phyloP scores from a whole-genome alignment of 2,329 filamentous ascomycete species.

The Pseudogymnoascus sp. region DNA sequence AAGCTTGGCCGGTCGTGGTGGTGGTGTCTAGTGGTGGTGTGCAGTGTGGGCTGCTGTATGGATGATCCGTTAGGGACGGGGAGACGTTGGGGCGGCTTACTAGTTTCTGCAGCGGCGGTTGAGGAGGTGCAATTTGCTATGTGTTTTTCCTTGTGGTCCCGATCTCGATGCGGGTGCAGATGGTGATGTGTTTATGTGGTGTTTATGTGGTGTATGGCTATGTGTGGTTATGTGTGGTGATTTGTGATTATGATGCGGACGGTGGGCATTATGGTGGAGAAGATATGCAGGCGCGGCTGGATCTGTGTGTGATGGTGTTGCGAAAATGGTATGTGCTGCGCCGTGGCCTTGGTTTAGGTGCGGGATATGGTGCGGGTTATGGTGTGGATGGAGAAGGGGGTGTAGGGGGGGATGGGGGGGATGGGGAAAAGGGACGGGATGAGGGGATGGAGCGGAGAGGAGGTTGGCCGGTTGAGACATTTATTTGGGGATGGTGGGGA shows the following conservation, averaged over 20 bases:
- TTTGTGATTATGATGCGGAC: not conserved
- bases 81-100: not conserved
- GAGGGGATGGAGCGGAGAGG: not conserved
- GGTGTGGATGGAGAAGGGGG: not conserved
- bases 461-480: not conserved
- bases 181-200: not conserved
- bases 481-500: not conserved
- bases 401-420: not conserved
- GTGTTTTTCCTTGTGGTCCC: too few species aligned
- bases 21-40: too few species aligned
- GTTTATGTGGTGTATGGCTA: not conserved
- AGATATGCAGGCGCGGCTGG: not conserved
- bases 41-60: not conserved
- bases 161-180: not conserved
- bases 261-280: not conserved
- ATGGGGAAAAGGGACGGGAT: not conserved
- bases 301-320: not conserved
- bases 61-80: not conserved
- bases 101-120: not conserved
- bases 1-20: not conserved
- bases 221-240: not conserved
- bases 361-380: not conserved
- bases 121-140: too few species aligned
- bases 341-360: not conserved
- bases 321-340: not conserved